Evolutionary conservation across 2,329 filamentous ascomycete species (phyloP), one percentile per base, ranked within the genome.

Genomic region (Neofusicoccum sp.): DNA sequence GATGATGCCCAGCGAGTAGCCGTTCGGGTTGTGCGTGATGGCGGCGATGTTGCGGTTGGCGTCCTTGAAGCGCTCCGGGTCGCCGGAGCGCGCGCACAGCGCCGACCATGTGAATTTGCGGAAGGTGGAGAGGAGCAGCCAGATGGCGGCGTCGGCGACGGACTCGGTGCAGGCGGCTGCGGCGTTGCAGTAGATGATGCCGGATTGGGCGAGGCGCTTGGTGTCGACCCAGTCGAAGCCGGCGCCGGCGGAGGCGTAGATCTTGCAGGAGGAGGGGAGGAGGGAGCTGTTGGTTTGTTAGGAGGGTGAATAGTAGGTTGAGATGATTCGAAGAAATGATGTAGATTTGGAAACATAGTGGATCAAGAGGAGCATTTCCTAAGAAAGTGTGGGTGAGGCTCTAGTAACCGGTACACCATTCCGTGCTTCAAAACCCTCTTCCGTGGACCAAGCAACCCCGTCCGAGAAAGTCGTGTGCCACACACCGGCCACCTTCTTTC

Each of bases 141-240:
- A 68, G 49, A 68, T 67, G 81, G 87, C 85, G 68, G 89, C 87
- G 73, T 91, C 89, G 49, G 88, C 88, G 1, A 91, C 88, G 1
- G 87, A 84, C 70, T 91, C 88, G 5, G 86, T 85, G 12, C 87
- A 87, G 0, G 88, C 88, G 3, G 68, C 76, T 65, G 67, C 66
- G 33, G 66, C 67, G 47, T 69, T 68, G 64, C 64, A 69, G 63
- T 69, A 68, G 56, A 60, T 66, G 28, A 69, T 72, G 85, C 86
- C 88, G 71, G 81, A 81, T 65, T 85, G 79, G 1, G 85, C 89
- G 61, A 92, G 72, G 1, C 84, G 43, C 29, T 58, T 33, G 6
- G 61, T 84, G 72, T 89, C 83, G 4, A 83, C 85, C 85, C 85
- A 87, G 71, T 89, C 85, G 72, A 85, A 88, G 2, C 86, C 85